Evolutionary conservation across 495 filamentous ascomycete genomes (phyloP).

Genomic region (Xylaria palmicola): DNA sequence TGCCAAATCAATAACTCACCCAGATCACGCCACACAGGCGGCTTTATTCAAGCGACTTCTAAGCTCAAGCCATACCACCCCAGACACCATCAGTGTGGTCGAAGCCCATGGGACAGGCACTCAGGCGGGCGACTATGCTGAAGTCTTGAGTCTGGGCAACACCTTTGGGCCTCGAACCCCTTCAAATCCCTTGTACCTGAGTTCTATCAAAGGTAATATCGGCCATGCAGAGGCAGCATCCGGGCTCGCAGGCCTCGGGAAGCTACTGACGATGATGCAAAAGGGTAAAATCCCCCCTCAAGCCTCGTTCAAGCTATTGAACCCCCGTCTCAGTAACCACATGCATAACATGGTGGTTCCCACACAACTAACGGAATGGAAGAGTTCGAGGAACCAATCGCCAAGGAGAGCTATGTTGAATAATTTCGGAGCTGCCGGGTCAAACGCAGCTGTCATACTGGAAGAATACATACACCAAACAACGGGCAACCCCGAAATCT

Average conservation of each 20-base stretch:
- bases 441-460: constrained; percentile 24
- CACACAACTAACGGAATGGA: constrained; percentile 33
- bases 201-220: constrained; percentile 49
- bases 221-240: constrained; percentile 47
- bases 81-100: constrained; percentile 23
- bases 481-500: not conserved
- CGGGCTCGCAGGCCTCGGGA: constrained; percentile 41
- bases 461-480: not conserved
- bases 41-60: constrained; percentile 41
- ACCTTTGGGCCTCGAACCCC: constrained; percentile 44
- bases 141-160: constrained; percentile 63
- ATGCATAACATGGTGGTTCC: constrained; percentile 38
- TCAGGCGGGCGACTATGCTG: constrained; percentile 52
- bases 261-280: constrained; percentile 48
- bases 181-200: constrained; percentile 46
- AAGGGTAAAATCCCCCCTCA: constrained; percentile 39
- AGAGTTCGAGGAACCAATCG: constrained; percentile 11
- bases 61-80: constrained; percentile 33
- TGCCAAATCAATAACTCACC: constrained; percentile 42
- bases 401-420: constrained; percentile 38
- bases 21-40: constrained; percentile 42
- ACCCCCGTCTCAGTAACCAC: constrained; percentile 25
- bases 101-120: constrained; percentile 37
- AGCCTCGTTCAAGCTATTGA: constrained; percentile 40
- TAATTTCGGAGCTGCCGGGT: constrained; percentile 23